Evolutionary conservation across 495 filamentous ascomycete species (phyloP).

Genomic region (Penicillium lagena): DNA sequence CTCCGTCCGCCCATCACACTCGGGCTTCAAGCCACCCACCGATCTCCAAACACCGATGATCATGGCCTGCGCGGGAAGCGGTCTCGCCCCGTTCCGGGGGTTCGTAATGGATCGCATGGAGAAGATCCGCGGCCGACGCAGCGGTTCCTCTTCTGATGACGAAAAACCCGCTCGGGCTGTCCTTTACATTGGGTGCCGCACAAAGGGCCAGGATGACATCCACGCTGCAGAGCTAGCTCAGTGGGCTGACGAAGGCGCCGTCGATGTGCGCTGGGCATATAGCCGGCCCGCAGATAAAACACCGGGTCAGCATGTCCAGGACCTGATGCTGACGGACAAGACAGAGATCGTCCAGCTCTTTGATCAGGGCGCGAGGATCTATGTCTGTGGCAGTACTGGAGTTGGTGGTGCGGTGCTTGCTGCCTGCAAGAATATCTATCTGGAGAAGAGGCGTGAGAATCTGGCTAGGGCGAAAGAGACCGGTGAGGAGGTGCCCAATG

Average conservation of each 20-base stretch:
- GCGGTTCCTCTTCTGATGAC: conserved; percentile 3
- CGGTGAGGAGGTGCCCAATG: conserved; percentile 28
- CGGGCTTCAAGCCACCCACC: conserved; percentile 60
- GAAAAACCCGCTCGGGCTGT: conserved; percentile 48
- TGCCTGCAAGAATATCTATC: conserved; percentile 43
- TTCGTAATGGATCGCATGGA: conserved; percentile 63
- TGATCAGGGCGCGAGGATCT: conserved; percentile 53
- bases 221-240: conserved; percentile 52
- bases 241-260: conserved; percentile 54
- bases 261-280: conserved; percentile 52
- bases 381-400: conserved; percentile 58
- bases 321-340: conserved; percentile 48
- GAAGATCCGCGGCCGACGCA: conserved; percentile 43
- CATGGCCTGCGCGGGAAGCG: conserved; percentile 52
- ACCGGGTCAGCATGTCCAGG: conserved; percentile 51
- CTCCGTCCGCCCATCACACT: conserved; percentile 47
- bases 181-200: conserved; percentile 59
- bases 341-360: conserved; percentile 48
- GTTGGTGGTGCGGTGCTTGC: conserved; percentile 55
- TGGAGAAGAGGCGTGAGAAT: conserved; percentile 37
- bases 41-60: conserved; percentile 59
- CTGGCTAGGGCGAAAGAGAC: conserved; percentile 19
- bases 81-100: conserved; percentile 64
- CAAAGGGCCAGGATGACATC: conserved; percentile 50
- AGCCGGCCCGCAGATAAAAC: conserved; percentile 31